These are phyloP conservation scores for Trichoderma simmonsii DNA, from an alignment of 2,329 filamentous ascomycete genomes.

Conservation along the genomic window DNA sequence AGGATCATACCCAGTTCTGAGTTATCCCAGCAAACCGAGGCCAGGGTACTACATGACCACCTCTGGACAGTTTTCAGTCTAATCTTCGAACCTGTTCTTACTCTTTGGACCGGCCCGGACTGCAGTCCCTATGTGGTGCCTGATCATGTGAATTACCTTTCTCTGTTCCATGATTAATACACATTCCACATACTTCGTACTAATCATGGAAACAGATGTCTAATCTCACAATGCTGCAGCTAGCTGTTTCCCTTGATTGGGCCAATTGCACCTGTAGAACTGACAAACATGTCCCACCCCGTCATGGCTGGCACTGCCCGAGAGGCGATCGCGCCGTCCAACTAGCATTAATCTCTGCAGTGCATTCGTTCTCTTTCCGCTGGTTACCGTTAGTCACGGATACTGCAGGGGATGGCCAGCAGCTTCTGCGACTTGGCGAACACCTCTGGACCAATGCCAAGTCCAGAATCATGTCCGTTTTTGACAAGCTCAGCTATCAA, in stretches of 20 bases:
- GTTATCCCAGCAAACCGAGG: background rate
- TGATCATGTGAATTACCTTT: background rate
- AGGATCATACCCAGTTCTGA: background rate
- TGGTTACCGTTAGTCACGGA: background rate
- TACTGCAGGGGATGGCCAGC: background rate
- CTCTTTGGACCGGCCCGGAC: slow-evolving; percentile 1
- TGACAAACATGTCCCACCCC: background rate
- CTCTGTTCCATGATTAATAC: background rate
- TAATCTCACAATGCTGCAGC: background rate
- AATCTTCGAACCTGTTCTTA: background rate
- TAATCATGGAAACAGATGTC: background rate
- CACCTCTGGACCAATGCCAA: background rate
- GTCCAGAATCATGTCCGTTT: background rate
- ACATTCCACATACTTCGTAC: too few relatives aligned
- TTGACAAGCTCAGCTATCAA: slow-evolving; percentile 7
- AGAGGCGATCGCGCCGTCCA: background rate
- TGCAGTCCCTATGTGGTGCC: slow-evolving; percentile 1
- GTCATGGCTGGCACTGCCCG: background rate
- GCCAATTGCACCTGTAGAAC: background rate
- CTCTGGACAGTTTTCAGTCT: slow-evolving; percentile 1
- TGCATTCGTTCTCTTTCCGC: background rate
- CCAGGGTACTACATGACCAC: background rate
- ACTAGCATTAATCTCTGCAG: background rate
- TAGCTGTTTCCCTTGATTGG: slow-evolving; percentile 3
- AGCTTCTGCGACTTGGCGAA: background rate